Evolutionary conservation across 495 filamentous ascomycete species (phyloP).

Genomic region (Mycothermus thermophilus): DNA sequence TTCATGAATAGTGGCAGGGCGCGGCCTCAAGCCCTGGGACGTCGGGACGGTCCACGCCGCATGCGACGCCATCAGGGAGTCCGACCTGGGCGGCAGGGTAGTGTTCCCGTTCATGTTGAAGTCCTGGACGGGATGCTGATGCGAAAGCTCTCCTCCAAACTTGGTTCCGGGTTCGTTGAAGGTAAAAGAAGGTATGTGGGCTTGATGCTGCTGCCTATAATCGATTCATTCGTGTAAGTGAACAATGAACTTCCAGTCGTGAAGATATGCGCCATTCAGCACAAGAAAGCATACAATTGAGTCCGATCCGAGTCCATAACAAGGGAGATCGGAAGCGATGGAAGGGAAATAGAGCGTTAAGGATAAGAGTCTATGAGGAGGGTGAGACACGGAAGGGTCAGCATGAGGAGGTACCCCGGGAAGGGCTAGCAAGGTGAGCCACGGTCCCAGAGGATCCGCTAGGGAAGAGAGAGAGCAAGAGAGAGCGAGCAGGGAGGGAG

Average conservation of each 20-base stretch:
- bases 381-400: conserved; percentile 16
- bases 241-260: too few relatives aligned
- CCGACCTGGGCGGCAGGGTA: conserved; percentile 24
- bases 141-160: conserved; percentile 24
- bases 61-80: conserved; percentile 24
- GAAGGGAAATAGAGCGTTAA: too few relatives aligned
- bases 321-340: conserved; percentile 13
- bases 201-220: conserved; percentile 31
- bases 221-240: conserved; percentile 15
- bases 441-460: conserved; percentile 16
- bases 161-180: conserved; percentile 26
- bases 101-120: conserved; percentile 30
- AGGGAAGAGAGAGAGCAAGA: conserved; percentile 10
- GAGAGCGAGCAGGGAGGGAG: too few relatives aligned
- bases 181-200: conserved; percentile 29
- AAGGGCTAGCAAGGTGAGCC: too few relatives aligned
- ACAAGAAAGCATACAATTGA: conserved; percentile 25
- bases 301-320: conserved; percentile 30
- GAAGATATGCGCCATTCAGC: conserved; percentile 2
- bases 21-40: conserved; percentile 30
- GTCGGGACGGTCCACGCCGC: conserved; percentile 33
- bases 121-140: conserved; percentile 22
- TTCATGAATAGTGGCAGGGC: conserved; percentile 45
- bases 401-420: conserved; percentile 22
- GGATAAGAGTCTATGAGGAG: too few relatives aligned